phyloP scores from a whole-genome alignment of 345 rosid genomes.

The Firmiana major region DNA sequence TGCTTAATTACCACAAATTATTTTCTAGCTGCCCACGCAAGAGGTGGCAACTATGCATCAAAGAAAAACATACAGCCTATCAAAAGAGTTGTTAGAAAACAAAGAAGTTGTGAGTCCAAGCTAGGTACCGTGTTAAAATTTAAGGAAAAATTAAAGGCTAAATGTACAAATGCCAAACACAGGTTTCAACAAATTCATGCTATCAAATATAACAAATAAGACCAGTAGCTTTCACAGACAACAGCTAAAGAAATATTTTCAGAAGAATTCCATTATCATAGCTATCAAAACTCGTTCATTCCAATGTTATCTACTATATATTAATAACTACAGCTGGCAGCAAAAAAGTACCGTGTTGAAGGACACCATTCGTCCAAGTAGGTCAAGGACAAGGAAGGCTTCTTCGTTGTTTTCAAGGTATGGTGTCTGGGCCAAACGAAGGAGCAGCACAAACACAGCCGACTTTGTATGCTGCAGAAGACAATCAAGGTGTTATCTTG shows the following conservation, averaged over 20 bases:
- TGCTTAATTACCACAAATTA: conserved; percentile 53
- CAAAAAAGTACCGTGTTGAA: conserved; percentile 57
- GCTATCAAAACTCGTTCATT: neutral
- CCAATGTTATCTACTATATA: neutral
- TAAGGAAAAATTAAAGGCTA: conserved; percentile 2
- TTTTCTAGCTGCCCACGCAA: conserved; percentile 44
- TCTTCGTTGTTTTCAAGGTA: conserved; percentile 53
- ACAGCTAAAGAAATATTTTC: neutral
- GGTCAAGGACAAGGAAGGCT: conserved; percentile 59
- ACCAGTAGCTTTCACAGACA: neutral
- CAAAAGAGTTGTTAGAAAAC: conserved; percentile 17
- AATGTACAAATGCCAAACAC: conserved; percentile 11
- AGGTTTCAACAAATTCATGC: conserved; percentile 2
- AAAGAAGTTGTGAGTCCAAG: conserved; percentile 6
- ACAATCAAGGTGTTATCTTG: conserved; percentile 13
- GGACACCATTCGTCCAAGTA: conserved; percentile 72
- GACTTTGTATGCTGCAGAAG: conserved; percentile 66
- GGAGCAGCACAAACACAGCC: conserved; percentile 65
- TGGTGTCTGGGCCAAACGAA: conserved; percentile 67
- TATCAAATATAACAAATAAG: neutral
- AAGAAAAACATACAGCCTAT: conserved; percentile 68
- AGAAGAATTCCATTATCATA: neutral
- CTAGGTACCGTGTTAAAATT: neutral
- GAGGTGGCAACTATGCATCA: conserved; percentile 59
- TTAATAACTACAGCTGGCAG: conserved; percentile 10